Evolutionary conservation across 2,329 filamentous ascomycete species (phyloP).

Genomic region (Didymella exigua): DNA sequence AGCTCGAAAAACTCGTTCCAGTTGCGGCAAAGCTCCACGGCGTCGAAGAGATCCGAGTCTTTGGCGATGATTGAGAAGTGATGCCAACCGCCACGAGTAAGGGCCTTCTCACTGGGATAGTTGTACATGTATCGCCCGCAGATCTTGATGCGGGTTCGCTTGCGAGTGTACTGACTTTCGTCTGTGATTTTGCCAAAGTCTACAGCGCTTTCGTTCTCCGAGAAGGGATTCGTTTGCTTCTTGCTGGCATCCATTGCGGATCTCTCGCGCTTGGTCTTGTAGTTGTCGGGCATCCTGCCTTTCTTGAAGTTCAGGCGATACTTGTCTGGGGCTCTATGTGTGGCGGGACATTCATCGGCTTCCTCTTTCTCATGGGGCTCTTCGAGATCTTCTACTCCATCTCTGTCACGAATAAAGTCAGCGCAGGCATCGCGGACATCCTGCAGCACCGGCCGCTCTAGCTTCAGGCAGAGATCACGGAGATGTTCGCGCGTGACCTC

Average conservation of each 20-base stretch:
- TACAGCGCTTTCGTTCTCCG: constrained; percentile 29
- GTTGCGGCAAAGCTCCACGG: constrained; percentile 55
- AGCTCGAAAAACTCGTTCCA: constrained; percentile 60
- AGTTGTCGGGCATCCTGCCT: constrained; percentile 23
- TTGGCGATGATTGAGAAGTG: constrained; percentile 59
- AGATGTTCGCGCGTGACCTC: constrained; percentile 53
- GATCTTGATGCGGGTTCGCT: constrained; percentile 54
- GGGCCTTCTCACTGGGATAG: constrained; percentile 56
- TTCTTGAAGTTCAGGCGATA: constrained; percentile 15
- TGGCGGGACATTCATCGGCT: constrained; percentile 11
- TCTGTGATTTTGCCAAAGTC: constrained; percentile 49
- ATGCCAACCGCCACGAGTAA: constrained; percentile 57
- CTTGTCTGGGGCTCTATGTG: constrained; percentile 12
- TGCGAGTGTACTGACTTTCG: constrained; percentile 38
- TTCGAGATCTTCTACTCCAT: constrained; percentile 44
- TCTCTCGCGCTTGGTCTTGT: constrained; percentile 43
- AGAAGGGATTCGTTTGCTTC: background rate
- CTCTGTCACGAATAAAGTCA: constrained; percentile 53
- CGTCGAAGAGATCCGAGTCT: constrained; percentile 53
- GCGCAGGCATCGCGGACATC: constrained; percentile 59
- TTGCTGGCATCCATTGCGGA: constrained; percentile 24
- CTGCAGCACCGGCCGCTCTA: constrained; percentile 57
- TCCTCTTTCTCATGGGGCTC: constrained; percentile 32
- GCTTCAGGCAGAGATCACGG: constrained; percentile 55
- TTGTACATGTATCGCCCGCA: constrained; percentile 59